A percentile compares a stretch with the other conserved stretches of the same genome.
phyloP scores from a whole-genome alignment of 306 rosid genomes.

The Malus asiatica region DNA sequence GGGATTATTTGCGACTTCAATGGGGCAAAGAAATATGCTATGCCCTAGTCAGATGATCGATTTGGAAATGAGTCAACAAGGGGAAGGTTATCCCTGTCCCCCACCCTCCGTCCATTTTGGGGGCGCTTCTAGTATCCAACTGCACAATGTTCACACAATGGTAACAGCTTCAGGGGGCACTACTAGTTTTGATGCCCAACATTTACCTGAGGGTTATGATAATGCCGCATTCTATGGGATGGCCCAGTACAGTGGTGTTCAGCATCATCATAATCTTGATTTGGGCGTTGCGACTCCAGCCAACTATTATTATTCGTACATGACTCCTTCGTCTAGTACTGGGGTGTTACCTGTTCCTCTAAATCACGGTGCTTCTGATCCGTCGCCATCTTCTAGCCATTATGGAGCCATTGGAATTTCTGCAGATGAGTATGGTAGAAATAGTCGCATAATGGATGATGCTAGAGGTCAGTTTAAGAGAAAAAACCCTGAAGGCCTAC shows the following conservation, averaged over 20 bases:
- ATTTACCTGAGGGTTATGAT: slow-evolving; percentile 60
- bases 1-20: slow-evolving; percentile 34
- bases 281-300: slow-evolving; percentile 44
- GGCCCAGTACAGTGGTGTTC: slow-evolving; percentile 50
- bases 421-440: slow-evolving; percentile 58
- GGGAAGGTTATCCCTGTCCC: slow-evolving; percentile 55
- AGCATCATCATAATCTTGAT: slow-evolving; percentile 58
- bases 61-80: slow-evolving; percentile 65
- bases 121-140: slow-evolving; percentile 38
- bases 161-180: slow-evolving; percentile 58
- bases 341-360: slow-evolving; percentile 55
- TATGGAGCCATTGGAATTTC: slow-evolving; percentile 45
- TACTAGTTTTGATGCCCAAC: slow-evolving; percentile 42
- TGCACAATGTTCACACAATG: slow-evolving; percentile 44
- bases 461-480: slow-evolving; percentile 76
- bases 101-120: slow-evolving; percentile 49
- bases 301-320: slow-evolving; percentile 55
- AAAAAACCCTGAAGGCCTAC: slow-evolving; percentile 57
- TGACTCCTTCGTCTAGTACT: slow-evolving; percentile 54
- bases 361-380: slow-evolving; percentile 52
- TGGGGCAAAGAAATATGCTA: slow-evolving; percentile 45
- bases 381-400: slow-evolving; percentile 50
- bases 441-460: slow-evolving; percentile 51
- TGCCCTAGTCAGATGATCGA: slow-evolving; percentile 46
- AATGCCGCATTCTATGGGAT: slow-evolving; percentile 51